Base-by-base conservation (phyloP, 805 yeast species). In the Danielia oregonensis region DNA sequence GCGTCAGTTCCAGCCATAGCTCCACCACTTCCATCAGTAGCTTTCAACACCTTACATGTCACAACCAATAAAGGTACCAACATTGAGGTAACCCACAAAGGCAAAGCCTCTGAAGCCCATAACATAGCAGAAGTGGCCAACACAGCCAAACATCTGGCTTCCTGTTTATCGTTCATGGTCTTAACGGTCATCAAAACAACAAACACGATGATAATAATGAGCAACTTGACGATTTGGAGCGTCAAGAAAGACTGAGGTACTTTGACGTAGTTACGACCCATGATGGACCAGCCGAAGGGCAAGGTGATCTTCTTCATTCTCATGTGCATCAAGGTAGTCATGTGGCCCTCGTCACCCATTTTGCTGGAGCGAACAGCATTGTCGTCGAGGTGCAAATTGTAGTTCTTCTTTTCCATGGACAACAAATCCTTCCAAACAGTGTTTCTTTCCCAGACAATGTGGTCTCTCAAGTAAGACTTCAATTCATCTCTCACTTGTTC, bases 341-440 rank as follows among this genome's bases (percentile, higher is more conserved):
- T 26, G 12, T 32, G 31, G n/a, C 40, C 48, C 28, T 44, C 48
- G 22, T 44, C 48, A 25, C 48, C 48, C 57, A 21, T 51, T 49
- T 36, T 39, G 32, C 32, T 34, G n/a, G 33, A 25, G 31, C 46
- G 29, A 4, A 43, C 52, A 10, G 49, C 43, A n/a, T 35, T 30
- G 14, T 40, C 42, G 13, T 49, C 52, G 5, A 40, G 39, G 41
- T 24, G 45, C 44, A 51, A 34, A 31, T 42, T 47, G 28, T 48
- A 39, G 26, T 47, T 29, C 8, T 39, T 46, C 46, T 54, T 38
- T 46, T 45, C 48, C 49, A 89, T 61, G 15, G 93, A 91, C 55
- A 91, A 82, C 82, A 91, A 81, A 59, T 91, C 97, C 55, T 93
- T 81, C 98, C 98, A 91, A 18, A 91, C 97, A 0, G 97, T 91